These are phyloP conservation scores for Corylus heterophylla DNA, from an alignment of 306 rosid genomes.

Conservation along the genomic window DNA sequence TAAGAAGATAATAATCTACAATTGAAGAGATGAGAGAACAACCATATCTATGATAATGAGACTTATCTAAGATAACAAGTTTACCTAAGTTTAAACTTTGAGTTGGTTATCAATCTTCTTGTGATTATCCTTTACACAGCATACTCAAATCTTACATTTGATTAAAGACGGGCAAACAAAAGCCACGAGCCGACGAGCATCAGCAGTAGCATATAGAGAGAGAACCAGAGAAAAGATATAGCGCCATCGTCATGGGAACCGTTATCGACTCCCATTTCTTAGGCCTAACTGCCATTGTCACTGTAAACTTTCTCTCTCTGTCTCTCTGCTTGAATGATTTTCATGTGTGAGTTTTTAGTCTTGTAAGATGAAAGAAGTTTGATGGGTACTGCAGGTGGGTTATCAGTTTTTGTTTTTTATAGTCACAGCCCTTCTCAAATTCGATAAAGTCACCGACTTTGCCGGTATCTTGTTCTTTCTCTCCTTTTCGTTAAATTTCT, in stretches of 20 bases:
- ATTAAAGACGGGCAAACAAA: too few relatives aligned
- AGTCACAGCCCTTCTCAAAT: slow-evolving; percentile 87
- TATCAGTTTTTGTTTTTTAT: slow-evolving; percentile 78
- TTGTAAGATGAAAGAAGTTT: neutral
- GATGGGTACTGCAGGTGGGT: slow-evolving; percentile 50
- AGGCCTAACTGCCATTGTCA: slow-evolving; percentile 79
- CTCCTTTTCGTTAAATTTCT: neutral
- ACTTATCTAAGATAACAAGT: too few relatives aligned
- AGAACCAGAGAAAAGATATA: neutral
- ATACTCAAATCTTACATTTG: too few relatives aligned
- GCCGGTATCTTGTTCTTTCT: slow-evolving; percentile 52
- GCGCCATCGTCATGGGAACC: slow-evolving; percentile 51
- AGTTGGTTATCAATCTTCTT: too few relatives aligned
- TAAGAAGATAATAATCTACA: too few relatives aligned
- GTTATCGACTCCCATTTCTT: slow-evolving; percentile 84
- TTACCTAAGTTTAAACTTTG: too few relatives aligned
- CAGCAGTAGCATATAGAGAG: neutral
- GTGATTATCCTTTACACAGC: too few relatives aligned
- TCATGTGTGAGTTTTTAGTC: neutral
- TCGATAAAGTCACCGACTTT: slow-evolving; percentile 94
- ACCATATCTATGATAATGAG: too few relatives aligned
- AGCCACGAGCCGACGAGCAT: too few relatives aligned
- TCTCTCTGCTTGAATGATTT: neutral
- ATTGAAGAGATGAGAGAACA: too few relatives aligned
- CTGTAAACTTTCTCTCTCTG: slow-evolving; percentile 45